phyloP scores from a whole-genome alignment of 1,284 basidiomycete species.

The Paramarasmius palmivorus region DNA sequence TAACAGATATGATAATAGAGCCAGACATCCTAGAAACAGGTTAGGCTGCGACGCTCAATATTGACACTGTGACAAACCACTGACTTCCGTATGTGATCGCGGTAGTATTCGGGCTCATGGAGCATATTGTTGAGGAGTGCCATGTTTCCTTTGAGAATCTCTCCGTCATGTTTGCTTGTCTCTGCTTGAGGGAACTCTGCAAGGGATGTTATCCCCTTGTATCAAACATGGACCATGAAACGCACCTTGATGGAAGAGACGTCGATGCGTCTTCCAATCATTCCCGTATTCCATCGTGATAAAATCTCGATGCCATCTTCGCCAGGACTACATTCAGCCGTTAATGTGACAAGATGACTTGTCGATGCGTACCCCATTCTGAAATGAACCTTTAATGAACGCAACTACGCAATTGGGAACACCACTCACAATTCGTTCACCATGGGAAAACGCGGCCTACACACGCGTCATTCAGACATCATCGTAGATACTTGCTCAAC shows the following conservation, averaged over 20 bases:
- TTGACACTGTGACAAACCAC: not conserved
- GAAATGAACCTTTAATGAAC: not conserved
- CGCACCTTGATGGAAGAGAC: not conserved
- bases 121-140: not conserved
- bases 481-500: not conserved
- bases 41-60: no score
- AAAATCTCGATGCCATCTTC: constrained; percentile 3
- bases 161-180: not conserved
- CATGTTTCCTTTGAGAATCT: not conserved
- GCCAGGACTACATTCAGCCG: not conserved
- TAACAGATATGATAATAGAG: not conserved
- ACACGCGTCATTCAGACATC: no score
- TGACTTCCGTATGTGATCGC: not conserved
- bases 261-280: not conserved
- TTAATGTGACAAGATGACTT: not conserved
- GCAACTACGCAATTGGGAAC: not conserved
- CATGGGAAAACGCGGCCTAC: constrained; percentile 1
- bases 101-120: not conserved
- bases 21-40: not conserved
- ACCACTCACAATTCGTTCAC: not conserved
- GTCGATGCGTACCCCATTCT: not conserved
- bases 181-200: not conserved
- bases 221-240: not conserved
- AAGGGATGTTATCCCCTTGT: not conserved
- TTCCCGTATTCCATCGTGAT: not conserved